Evolutionary conservation across 1,139 yeast genomes (phyloP), one percentile per base, ranked within the genome.

Genomic region (Kurtzmaniella natalensis): DNA sequence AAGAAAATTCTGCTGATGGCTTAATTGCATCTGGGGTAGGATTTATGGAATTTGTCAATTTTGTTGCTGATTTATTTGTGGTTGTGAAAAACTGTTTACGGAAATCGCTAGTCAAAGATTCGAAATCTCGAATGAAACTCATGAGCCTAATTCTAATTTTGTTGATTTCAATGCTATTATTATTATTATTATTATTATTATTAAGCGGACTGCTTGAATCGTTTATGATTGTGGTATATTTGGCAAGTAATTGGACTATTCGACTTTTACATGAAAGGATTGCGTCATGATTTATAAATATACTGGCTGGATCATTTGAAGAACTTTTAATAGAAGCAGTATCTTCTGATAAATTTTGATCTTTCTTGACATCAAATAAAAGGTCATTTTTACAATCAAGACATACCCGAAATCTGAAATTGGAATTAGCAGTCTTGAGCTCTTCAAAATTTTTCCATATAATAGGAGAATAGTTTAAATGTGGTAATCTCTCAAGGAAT

Each of bases 341-440:
- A 11, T n/a, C 26, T 3, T 24, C 25, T 2, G 31, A 28, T 18
- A 28, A 36, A 14, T 40, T 44, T 3, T 56, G 25, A 30, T 75
- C 80, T 18, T 54, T 55, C n/a, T 79, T 76, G 47, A 77, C 70
- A 30, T 72, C 76, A 30, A 71, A 66, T 37, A 85, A 75, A 16
- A 88, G 57, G 2, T 66, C 61, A 43, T 77, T 67, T 38, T 84
- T 81, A 59, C 97, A 89, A 32, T 67, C 61, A 2, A 69, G 59
- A 55, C 96, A 89, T 27, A 88, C 59, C 31, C 96, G 46, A 10
- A 54, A 44, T 16, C 43, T 37, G 31, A 47, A 46, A 13, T 33
- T 35, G 15, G 41, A 36, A 13, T 29, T 23, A 14, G 49, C 50
- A 10, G 44, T 45, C 2, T 34, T 20, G 3, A 57, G 41, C 3